Base-by-base conservation (phyloP, 345 rosid species). In the Aurinia saxatilis region DNA sequence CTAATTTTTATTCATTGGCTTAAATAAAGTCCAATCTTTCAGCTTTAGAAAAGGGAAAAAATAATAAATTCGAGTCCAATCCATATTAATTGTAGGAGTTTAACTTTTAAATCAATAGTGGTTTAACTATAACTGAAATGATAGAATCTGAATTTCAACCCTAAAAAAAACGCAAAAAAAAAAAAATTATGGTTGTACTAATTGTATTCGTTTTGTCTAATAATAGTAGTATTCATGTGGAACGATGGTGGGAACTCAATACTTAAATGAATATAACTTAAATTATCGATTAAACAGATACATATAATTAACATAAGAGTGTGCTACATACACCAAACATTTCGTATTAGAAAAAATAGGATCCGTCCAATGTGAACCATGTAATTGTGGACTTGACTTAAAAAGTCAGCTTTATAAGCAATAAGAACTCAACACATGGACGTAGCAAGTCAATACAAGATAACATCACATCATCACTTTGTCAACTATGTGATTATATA, bases 371-470 rank as follows among this genome's bases (percentile, higher is more conserved):
- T 68, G 72, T 59, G 65, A 68, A 60, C 38, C 45, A 23, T 1
- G 15, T 19, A 33, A 41, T 23, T 41, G 31, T 16, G 46, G 60
- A 41, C 54, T 23, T 16, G 44, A n/a, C n/a, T n/a, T n/a, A n/a
- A n/a, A 31, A 59, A 68, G 60, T 44, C 38, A 67, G 60, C 36
- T 49, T 40, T 40, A 5, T 12, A 16, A 10, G 65, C 65, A 48
- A 57, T 67, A 48, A 38, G 2, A 39, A 19, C 0, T n/a, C 29
- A 19, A 23, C 58, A 57, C 1, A 33, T 56, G 33, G 71, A 56
- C 56, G 49, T 21, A 21, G 25, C 30, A 27, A 27, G 57, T 57
- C 71, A 56, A 57, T 7, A 30, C 57, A 6, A 46, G 12, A 29
- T 18, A 37, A 46, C 25, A 48, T 48, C 42, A 58, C n/a, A 13